Percentiles rank a stretch among this genome's conserved stretches.
Conservation (phyloP, 2,329 filamentous ascomycete genomes). For the Fusarium cicatricum region DNA sequence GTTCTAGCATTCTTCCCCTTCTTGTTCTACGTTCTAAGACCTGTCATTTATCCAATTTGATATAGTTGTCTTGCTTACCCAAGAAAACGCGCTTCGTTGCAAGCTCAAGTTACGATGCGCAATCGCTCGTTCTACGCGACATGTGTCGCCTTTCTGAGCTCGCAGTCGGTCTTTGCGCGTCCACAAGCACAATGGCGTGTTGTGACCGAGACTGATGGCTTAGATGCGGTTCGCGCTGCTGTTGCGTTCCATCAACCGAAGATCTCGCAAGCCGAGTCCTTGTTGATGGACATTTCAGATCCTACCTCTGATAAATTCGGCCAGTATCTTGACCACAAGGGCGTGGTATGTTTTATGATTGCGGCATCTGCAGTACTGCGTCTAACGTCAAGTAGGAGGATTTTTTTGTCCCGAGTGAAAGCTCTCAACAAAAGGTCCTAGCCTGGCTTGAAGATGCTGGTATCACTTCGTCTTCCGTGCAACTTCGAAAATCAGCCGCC, state of each 20-base stretch:
- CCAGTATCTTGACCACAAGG: not conserved
- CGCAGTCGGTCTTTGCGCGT: not conserved
- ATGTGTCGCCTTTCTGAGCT: not conserved
- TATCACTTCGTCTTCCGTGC: not conserved
- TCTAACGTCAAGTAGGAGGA: not conserved
- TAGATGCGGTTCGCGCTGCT: not conserved
- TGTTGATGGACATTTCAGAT: not conserved
- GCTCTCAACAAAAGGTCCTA: not conserved
- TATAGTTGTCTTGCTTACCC: too few species aligned
- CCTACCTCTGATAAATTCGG: not conserved
- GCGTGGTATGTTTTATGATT: not conserved
- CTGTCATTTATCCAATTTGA: too few species aligned
- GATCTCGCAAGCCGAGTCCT: not conserved
- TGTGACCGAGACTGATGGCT: not conserved
- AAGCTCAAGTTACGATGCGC: too few species aligned
- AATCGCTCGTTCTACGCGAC: not conserved
- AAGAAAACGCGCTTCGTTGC: too few species aligned
- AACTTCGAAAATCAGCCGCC: not conserved
- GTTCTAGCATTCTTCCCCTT: too few species aligned
- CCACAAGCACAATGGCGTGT: not conserved
- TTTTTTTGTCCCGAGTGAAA: not conserved
- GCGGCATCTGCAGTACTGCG: not conserved
- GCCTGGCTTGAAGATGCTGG: not conserved
- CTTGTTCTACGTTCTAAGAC: too few species aligned
- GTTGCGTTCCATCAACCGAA: conserved; percentile 1